Conservation (phyloP, 2,329 filamentous ascomycete genomes). For the Cladobotryum protrusum region DNA sequence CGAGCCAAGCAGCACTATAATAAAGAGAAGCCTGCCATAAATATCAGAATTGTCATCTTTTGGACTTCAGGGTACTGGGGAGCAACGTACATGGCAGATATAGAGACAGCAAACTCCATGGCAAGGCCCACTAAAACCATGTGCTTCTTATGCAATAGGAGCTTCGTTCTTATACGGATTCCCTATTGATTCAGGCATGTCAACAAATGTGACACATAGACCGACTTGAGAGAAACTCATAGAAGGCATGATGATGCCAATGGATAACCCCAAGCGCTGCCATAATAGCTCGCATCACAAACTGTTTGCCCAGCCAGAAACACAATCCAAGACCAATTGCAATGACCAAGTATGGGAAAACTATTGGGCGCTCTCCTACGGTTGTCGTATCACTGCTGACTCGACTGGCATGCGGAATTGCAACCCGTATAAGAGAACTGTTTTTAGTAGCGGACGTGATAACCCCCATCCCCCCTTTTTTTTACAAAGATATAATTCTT, state of each 20-base stretch:
- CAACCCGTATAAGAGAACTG: no score
- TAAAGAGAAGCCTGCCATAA: conserved; percentile 47
- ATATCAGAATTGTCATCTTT: no score
- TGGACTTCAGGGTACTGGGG: no score
- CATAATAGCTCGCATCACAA: conserved; percentile 67
- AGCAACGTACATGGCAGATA: conserved; percentile 49
- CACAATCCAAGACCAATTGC: conserved; percentile 61
- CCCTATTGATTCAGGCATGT: background rate
- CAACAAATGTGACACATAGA: background rate
- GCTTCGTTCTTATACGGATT: conserved; percentile 46
- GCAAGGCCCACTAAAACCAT: conserved; percentile 75
- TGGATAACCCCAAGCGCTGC: conserved; percentile 37
- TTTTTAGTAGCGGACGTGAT: no score
- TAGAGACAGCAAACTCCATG: conserved; percentile 68
- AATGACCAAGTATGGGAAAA: conserved; percentile 56
- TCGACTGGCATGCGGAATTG: no score
- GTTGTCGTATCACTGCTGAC: no score
- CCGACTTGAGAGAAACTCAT: background rate
- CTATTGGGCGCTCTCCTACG: conserved; percentile 64
- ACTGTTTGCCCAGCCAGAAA: conserved; percentile 76
- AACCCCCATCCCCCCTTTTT: no score
- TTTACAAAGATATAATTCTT: no score
- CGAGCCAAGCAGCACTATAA: conserved; percentile 45
- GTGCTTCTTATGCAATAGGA: conserved; percentile 67
- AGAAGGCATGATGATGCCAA: conserved; percentile 11